These are phyloP conservation scores for Ochromonas danica DNA, from an alignment of 108 stramenopile species.

Conservation along the genomic window DNA sequence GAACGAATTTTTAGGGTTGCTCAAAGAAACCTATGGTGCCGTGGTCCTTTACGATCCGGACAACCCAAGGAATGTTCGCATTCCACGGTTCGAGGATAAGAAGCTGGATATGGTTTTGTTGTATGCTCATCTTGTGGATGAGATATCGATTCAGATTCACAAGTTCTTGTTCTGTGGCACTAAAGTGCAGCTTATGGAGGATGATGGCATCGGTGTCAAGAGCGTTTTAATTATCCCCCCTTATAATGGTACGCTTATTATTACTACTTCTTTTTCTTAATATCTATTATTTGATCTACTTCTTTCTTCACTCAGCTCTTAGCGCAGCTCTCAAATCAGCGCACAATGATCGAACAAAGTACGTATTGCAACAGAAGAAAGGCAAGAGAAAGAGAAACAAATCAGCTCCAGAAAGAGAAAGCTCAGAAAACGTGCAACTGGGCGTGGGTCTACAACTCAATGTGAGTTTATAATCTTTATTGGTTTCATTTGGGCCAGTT, in stretches of 20 bases:
- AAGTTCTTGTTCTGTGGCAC: conserved; percentile 15
- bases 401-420: conserved; percentile 14
- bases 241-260: conserved; percentile 17
- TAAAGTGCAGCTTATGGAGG: conserved; percentile 15
- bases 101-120: conserved; percentile 16
- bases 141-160: conserved; percentile 16
- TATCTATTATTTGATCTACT: conserved; percentile 17
- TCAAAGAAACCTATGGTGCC: conserved; percentile 15
- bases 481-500: no score
- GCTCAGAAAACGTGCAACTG: no score
- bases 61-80: conserved; percentile 14
- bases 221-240: conserved; percentile 15
- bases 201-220: conserved; percentile 14
- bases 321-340: conserved; percentile 13
- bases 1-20: conserved; percentile 15
- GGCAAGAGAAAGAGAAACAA: conserved; percentile 15
- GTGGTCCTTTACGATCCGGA: conserved; percentile 13
- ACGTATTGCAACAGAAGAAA: conserved; percentile 16
- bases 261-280: conserved; percentile 17
- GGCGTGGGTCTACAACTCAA: no score
- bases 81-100: conserved; percentile 14
- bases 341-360: conserved; percentile 15
- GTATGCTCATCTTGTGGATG: conserved; percentile 15
- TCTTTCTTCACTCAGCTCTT: conserved; percentile 15
- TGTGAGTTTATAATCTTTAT: no score